Evolutionary conservation across 2,329 filamentous ascomycete genomes (phyloP).

Genomic region (Biscogniauxia mediterranea): DNA sequence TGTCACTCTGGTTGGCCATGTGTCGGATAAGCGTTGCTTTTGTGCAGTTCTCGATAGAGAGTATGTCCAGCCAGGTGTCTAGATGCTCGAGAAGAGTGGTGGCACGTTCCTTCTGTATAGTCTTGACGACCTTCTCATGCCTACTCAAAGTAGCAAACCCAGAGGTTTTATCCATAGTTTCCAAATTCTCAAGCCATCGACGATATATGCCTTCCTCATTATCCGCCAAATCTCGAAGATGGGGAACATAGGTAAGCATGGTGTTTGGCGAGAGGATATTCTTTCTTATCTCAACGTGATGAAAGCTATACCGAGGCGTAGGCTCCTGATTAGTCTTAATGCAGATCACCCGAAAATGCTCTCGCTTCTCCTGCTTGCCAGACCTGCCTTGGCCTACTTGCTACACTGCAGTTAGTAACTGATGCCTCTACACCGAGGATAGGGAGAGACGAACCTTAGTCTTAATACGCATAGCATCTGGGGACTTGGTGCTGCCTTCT

Average conservation of each 20-base stretch:
- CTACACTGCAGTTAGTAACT: slow-evolving; percentile 27
- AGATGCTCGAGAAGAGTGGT: slow-evolving; percentile 52
- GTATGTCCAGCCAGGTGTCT: slow-evolving; percentile 50
- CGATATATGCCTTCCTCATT: slow-evolving; percentile 56
- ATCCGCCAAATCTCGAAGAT: slow-evolving; percentile 55
- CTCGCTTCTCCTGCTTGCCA: slow-evolving; percentile 45
- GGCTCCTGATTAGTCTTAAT: slow-evolving; percentile 50
- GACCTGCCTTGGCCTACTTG: slow-evolving; percentile 40
- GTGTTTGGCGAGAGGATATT: slow-evolving; percentile 60
- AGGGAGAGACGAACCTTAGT: slow-evolving; percentile 43
- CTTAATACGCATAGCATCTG: slow-evolving; percentile 47
- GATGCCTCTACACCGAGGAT: slow-evolving; percentile 6
- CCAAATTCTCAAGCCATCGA: slow-evolving; percentile 55
- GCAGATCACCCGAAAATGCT: slow-evolving; percentile 42
- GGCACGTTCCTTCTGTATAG: slow-evolving; percentile 51
- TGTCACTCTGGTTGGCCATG: slow-evolving; percentile 48
- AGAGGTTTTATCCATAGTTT: slow-evolving; percentile 56
- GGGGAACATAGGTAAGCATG: slow-evolving; percentile 59
- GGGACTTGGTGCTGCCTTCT: slow-evolving; percentile 28
- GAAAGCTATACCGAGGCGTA: slow-evolving; percentile 59
- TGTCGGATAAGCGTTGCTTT: slow-evolving; percentile 52
- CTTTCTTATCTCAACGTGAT: slow-evolving; percentile 58
- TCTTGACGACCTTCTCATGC: slow-evolving; percentile 49
- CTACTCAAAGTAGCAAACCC: slow-evolving; percentile 55
- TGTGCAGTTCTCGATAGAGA: slow-evolving; percentile 51